Base-by-base conservation (phyloP, 257 asterid genomes). In the Verbena officinalis region DNA sequence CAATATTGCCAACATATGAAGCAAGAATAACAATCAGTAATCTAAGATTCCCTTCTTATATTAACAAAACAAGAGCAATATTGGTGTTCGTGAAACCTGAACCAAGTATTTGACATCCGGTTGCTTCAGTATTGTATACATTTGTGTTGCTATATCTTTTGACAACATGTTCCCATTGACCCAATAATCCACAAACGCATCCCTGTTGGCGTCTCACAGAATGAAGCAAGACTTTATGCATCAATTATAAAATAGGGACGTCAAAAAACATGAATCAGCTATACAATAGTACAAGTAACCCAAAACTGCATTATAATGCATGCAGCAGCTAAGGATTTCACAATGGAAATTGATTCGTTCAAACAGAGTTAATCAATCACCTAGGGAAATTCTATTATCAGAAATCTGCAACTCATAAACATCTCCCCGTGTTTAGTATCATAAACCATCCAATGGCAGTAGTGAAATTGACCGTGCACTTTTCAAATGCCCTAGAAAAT, bases 181-280 rank as follows among this genome's bases (percentile, higher is more conserved):
- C 97, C 99, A 94, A 77, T 77, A 88, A 65, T 94, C 83, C 13
- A 85, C 95, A 84, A 94, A 94, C 10, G 97, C 95, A 80, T 88
- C 97, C 83, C 99, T 94, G 78, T 67, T 67, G 66, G 54, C 75
- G 75, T 31, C 57, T 43, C 62, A 75, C 73, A 13, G 59, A 62
- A 69, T 9, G 17, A 7, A 68, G 38, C 55, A 48, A 81, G 67
- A 57, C 55, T 65, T 48, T 13, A 61, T 36, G 65, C 54, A 76
- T 46, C 65, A 64, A 43, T n/a, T 57, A 34, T 53, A 46, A 64
- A 59, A 51, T 64, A 46, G 39, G 61, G 27, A 31, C 15, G 22
- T 40, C 16, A 43, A n/a, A n/a, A 62, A 44, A 24, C 40, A 63
- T 36, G 49, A 55, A 67, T n/a, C 59, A 73, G 57, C 22, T 11